phyloP scores from a whole-genome alignment of 2,329 filamentous ascomycete species.

The Rhytidhysteron rufulum region DNA sequence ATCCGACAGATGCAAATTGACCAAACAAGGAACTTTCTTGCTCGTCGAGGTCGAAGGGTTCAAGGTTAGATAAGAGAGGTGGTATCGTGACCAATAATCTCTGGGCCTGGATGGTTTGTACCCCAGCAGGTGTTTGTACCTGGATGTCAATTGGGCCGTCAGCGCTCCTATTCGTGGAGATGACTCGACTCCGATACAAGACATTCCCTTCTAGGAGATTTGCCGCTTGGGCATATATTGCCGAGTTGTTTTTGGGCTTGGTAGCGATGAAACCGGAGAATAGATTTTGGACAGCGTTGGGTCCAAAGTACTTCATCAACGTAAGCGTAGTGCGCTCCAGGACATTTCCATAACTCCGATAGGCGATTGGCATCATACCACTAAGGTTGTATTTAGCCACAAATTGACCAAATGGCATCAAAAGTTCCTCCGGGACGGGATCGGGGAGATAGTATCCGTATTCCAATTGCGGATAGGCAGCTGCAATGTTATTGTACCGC shows the following conservation, averaged over 20 bases:
- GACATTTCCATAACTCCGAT: slow-evolving; percentile 42
- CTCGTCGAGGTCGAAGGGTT: slow-evolving; percentile 30
- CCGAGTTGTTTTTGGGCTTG: slow-evolving; percentile 11
- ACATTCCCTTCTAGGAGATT: neutral
- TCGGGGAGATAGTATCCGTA: slow-evolving; percentile 42
- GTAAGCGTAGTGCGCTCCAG: slow-evolving; percentile 41
- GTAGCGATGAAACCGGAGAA: slow-evolving; percentile 9
- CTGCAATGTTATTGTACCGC: slow-evolving; percentile 3
- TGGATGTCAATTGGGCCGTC: neutral
- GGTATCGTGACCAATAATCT: slow-evolving; percentile 40
- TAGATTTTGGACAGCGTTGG: slow-evolving; percentile 10
- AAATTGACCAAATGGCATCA: slow-evolving; percentile 46
- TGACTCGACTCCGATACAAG: neutral
- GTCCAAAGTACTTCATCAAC: slow-evolving; percentile 37
- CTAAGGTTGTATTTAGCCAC: slow-evolving; percentile 45
- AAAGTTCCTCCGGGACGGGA: slow-evolving; percentile 43
- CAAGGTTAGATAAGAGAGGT: slow-evolving; percentile 27
- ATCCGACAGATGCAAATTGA: slow-evolving; percentile 34
- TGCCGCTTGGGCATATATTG: slow-evolving; percentile 8
- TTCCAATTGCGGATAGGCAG: slow-evolving; percentile 27
- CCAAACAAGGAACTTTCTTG: slow-evolving; percentile 32
- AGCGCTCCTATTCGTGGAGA: neutral
- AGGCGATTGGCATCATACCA: slow-evolving; percentile 39
- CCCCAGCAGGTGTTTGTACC: neutral
- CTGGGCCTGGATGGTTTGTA: slow-evolving; percentile 25